phyloP scores from a whole-genome alignment of 257 asterid species.

The Lantana camara region DNA sequence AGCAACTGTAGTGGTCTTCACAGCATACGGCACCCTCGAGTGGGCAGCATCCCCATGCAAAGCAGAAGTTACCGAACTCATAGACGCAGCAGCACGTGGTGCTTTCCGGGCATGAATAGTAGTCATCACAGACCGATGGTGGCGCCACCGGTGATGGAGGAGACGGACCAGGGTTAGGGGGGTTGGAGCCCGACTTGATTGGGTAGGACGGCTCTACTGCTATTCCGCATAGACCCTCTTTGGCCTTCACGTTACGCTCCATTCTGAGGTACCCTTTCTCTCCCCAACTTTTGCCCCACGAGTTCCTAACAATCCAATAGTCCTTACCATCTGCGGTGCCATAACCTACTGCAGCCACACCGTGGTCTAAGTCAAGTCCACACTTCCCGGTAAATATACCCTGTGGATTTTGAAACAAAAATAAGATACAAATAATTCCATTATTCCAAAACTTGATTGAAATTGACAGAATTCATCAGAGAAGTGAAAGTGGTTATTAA shows the following conservation, averaged over 20 bases:
- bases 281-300: constrained; percentile 66
- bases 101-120: constrained; percentile 45
- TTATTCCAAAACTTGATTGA: no score
- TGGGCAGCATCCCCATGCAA: constrained; percentile 73
- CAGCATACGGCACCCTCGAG: constrained; percentile 66
- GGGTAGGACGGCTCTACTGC: constrained; percentile 68
- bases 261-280: constrained; percentile 53
- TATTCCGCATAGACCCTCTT: constrained; percentile 52
- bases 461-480: no score
- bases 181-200: constrained; percentile 46
- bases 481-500: neutral
- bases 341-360: constrained; percentile 55
- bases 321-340: constrained; percentile 49
- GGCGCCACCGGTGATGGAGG: constrained; percentile 60
- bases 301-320: constrained; percentile 62
- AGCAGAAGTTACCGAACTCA: constrained; percentile 40
- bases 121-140: constrained; percentile 50
- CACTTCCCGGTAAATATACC: constrained; percentile 63
- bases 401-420: constrained; percentile 26
- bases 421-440: neutral
- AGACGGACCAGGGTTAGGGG: constrained; percentile 62
- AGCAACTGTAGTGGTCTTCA: constrained; percentile 67
- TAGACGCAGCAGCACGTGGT: constrained; percentile 66
- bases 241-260: constrained; percentile 44
- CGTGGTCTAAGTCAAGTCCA: constrained; percentile 51